phyloP scores from a whole-genome alignment of 225 moss, liverwort and hornwort species.

The Anthoceros angustus region DNA sequence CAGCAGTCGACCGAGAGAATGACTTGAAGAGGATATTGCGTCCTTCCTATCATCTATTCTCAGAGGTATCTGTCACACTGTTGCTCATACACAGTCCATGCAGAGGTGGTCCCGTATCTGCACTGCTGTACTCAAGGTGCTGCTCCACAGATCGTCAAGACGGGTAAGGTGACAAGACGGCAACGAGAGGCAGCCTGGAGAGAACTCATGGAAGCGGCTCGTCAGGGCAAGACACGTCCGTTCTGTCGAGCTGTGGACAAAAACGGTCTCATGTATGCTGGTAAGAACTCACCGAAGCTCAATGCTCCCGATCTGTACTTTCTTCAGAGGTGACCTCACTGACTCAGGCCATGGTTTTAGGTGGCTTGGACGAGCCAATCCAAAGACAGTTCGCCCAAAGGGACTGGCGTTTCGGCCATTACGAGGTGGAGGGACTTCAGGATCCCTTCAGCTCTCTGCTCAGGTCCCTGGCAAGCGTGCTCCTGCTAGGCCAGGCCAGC shows the following conservation, averaged over 20 bases:
- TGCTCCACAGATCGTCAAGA: slow-evolving; percentile 49
- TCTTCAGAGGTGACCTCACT: background rate
- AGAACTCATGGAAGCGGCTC: slow-evolving; percentile 53
- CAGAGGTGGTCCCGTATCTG: background rate
- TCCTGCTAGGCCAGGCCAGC: slow-evolving; percentile 42
- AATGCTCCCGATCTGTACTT: background rate
- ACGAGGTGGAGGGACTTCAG: slow-evolving; percentile 73
- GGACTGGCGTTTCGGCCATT: slow-evolving; percentile 98
- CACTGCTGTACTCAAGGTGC: background rate
- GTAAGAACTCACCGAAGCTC: slow-evolving; percentile 13
- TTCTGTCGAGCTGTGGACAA: slow-evolving; percentile 73
- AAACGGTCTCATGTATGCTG: slow-evolving; percentile 89
- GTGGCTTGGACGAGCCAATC: slow-evolving; percentile 81
- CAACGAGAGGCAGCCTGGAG: slow-evolving; percentile 78
- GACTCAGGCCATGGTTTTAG: slow-evolving; percentile 14
- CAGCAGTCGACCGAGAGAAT: slow-evolving; percentile 72
- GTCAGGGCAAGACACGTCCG: slow-evolving; percentile 60
- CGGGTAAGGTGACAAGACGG: slow-evolving; percentile 66
- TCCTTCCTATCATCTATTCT: slow-evolving; percentile 72
- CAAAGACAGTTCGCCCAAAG: slow-evolving; percentile 50
- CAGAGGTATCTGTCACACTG: slow-evolving; percentile 33
- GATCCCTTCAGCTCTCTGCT: slow-evolving; percentile 60
- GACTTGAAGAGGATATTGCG: slow-evolving; percentile 66
- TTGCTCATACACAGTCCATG: background rate
- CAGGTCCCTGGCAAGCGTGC: slow-evolving; percentile 53